phyloP scores from a whole-genome alignment of 495 filamentous ascomycete genomes.

The Choiromyces venosus region DNA sequence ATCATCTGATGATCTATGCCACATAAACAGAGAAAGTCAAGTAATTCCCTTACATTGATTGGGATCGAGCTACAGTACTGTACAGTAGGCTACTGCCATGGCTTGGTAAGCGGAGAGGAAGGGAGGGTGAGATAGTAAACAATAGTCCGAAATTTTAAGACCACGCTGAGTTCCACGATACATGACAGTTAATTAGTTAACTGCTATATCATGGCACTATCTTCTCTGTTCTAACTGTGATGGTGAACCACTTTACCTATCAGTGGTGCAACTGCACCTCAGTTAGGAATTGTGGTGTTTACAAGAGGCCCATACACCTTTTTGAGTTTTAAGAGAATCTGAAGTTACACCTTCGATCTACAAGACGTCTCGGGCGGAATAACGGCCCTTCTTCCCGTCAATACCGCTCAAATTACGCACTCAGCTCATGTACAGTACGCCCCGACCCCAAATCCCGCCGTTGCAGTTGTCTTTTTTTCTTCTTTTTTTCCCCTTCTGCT shows the following conservation, averaged over 20 bases:
- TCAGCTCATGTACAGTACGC: constrained; percentile 8
- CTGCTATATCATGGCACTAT: constrained; percentile 9
- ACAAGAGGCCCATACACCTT: constrained; percentile 14
- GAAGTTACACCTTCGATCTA: constrained; percentile 11
- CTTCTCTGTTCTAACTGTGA: constrained; percentile 9
- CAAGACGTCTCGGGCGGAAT: not conserved
- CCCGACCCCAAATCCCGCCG: constrained; percentile 4
- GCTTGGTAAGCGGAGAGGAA: not conserved
- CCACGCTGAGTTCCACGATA: not conserved
- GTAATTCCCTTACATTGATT: constrained; percentile 1
- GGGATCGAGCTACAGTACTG: constrained; percentile 22
- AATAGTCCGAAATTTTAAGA: not conserved
- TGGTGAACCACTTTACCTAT: constrained; percentile 9
- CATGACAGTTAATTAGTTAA: not conserved
- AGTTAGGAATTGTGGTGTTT: constrained; percentile 6
- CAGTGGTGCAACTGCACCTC: constrained; percentile 3
- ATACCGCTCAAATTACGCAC: constrained; percentile 4
- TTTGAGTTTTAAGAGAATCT: not conserved
- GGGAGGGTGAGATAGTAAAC: not conserved
- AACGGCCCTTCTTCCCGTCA: constrained; percentile 19
- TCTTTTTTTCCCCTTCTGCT: not conserved
- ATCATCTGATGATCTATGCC: not conserved
- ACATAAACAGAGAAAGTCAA: not conserved
- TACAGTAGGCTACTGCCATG: not conserved
- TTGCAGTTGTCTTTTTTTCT: not conserved